phyloP scores from a whole-genome alignment of 139 green algal genomes.

The Penium margaritaceum region DNA sequence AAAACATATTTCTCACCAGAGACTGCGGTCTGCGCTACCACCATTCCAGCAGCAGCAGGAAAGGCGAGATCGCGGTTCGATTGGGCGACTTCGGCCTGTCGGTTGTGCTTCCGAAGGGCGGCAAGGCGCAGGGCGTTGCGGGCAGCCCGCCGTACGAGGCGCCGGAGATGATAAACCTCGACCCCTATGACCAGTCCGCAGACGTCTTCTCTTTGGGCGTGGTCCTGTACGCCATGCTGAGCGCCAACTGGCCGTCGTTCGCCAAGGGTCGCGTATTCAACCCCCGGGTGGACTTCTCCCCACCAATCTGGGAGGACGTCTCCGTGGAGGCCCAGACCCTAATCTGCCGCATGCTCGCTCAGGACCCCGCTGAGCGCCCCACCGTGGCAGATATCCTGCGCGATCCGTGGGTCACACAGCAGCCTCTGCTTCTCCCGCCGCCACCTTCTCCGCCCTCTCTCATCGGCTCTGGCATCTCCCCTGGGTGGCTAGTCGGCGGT shows the following conservation, averaged over 20 bases:
- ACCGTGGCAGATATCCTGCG: constrained; percentile 65
- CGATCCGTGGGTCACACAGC: constrained; percentile 8
- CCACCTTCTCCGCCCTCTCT: no score
- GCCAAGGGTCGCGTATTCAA: constrained; percentile 48
- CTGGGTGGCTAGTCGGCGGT: no score
- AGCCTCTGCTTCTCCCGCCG: no score
- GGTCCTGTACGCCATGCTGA: constrained; percentile 42
- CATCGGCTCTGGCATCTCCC: no score
- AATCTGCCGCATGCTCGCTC: constrained; percentile 53
- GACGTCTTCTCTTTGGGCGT: constrained; percentile 36
- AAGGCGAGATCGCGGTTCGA: neutral
- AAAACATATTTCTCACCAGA: no score
- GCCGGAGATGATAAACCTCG: neutral
- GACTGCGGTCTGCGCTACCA: no score
- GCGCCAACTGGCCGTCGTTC: constrained; percentile 1
- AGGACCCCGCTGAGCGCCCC: constrained; percentile 67
- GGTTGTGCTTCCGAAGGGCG: neutral
- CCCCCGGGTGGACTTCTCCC: neutral
- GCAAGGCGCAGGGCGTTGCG: neutral
- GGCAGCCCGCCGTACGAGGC: neutral
- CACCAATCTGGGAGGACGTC: constrained; percentile 33
- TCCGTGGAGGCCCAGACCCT: constrained; percentile 50
- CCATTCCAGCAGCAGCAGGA: no score
- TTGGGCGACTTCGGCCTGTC: constrained; percentile 3
- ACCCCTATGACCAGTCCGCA: neutral